Evolutionary conservation across 352 stramenopile species (phyloP).

Genomic region (Phytophthora parvispora): DNA sequence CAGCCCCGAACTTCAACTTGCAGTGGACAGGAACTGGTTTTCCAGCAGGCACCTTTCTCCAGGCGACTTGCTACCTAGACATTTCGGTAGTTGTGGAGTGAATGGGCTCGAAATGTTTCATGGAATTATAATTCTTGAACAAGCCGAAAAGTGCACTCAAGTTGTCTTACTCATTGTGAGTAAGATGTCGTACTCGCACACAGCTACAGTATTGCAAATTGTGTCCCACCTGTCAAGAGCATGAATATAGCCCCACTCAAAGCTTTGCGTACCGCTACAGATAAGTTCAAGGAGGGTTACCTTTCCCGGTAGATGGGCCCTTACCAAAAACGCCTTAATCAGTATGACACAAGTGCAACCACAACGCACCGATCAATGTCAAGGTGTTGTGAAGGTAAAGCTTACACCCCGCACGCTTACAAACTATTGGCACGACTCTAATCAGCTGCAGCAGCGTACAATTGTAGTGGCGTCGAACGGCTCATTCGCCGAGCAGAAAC

Average conservation of each 20-base stretch:
- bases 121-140: too few species aligned
- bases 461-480: not conserved
- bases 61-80: too few species aligned
- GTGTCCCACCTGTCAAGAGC: too few species aligned
- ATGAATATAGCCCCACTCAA: too few species aligned
- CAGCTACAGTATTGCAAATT: too few species aligned
- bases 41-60: too few species aligned
- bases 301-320: not conserved
- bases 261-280: not conserved
- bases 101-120: too few species aligned
- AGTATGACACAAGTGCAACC: conserved; percentile 3
- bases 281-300: not conserved
- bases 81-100: not conserved
- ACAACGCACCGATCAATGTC: not conserved
- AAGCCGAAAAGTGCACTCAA: not conserved
- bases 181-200: not conserved
- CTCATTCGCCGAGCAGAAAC: conserved; percentile 38
- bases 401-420: too few species aligned
- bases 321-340: too few species aligned
- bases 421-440: too few species aligned
- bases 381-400: not conserved
- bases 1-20: conserved; percentile 11
- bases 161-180: not conserved
- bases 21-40: too few species aligned
- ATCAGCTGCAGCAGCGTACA: not conserved